Percentiles rank a stretch among this genome's conserved stretches.
Conservation (phyloP, 1,284 basidiomycete genomes). For the Austropuccinia psidii region DNA sequence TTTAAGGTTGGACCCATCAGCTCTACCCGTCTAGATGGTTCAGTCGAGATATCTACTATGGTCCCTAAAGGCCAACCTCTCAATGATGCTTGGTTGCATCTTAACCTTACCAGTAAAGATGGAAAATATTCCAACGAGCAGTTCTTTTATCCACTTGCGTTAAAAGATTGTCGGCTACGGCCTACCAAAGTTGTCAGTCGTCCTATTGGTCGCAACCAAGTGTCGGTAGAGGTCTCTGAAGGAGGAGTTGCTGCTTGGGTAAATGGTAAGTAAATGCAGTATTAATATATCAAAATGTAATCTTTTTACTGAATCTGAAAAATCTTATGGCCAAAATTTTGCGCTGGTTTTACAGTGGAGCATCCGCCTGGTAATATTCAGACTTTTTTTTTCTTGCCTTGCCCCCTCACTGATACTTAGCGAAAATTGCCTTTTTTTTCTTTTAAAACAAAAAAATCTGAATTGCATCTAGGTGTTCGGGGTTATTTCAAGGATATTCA, state of each 20-base stretch:
- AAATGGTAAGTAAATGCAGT: conserved; percentile 34
- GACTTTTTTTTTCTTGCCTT: no score
- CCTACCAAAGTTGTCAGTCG: conserved; percentile 48
- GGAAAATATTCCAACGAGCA: conserved; percentile 54
- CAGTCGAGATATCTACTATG: conserved; percentile 38
- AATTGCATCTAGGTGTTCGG: conserved; percentile 17
- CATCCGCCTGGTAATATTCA: no score
- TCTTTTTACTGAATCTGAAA: no score
- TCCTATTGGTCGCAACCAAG: conserved; percentile 41
- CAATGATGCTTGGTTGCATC: conserved; percentile 54
- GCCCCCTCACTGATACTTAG: no score
- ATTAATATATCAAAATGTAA: no score
- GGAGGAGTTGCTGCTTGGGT: conserved; percentile 56
- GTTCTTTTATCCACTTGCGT: conserved; percentile 56
- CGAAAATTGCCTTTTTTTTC: no score
- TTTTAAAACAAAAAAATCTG: no score
- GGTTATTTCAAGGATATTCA: conserved; percentile 34
- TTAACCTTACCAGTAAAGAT: conserved; percentile 50
- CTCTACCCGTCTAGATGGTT: conserved; percentile 52
- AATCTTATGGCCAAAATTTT: no score
- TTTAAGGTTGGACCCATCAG: conserved; percentile 55
- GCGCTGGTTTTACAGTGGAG: no score
- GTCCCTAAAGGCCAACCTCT: conserved; percentile 50
- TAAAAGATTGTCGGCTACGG: conserved; percentile 52
- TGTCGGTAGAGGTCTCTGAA: conserved; percentile 47